Evolutionary conservation across 805 yeast species (phyloP).

Genomic region (Starmera pachycereana): DNA sequence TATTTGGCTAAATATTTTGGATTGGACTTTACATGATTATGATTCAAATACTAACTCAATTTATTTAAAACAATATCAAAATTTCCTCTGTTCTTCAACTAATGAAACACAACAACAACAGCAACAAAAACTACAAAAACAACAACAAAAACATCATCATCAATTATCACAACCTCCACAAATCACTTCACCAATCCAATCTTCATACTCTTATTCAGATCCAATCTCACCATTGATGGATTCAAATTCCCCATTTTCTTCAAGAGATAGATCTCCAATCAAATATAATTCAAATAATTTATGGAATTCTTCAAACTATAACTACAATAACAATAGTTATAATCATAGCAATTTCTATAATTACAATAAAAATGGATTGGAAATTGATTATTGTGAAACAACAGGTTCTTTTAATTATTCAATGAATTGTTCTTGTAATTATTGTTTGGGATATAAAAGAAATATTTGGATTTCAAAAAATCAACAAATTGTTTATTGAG

Average conservation of each 20-base stretch:
- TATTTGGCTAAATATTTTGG: constrained; percentile 50
- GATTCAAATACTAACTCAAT: constrained; percentile 12
- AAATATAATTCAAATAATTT: constrained; percentile 4
- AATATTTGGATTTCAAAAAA: constrained; percentile 2
- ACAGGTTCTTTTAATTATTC: constrained; percentile 15
- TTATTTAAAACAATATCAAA: constrained; percentile 9
- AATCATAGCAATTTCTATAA: not conserved
- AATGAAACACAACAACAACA: constrained; percentile 9
- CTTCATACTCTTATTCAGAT: no score
- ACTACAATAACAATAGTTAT: constrained; percentile 2
- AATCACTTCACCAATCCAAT: no score
- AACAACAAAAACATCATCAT: no score
- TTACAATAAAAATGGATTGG: not conserved
- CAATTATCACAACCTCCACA: no score
- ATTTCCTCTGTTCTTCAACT: constrained; percentile 10
- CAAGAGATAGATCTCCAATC: constrained; percentile 7
- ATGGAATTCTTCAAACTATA: not conserved
- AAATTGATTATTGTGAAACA: constrained; percentile 7
- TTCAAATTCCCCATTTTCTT: constrained; percentile 10
- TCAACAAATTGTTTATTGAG: not conserved
- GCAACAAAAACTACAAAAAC: constrained; percentile 2
- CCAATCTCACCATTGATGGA: constrained; percentile 12
- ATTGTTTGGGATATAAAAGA: constrained; percentile 11
- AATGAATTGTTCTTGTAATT: constrained; percentile 15
- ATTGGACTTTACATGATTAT: constrained; percentile 46